phyloP scores from a whole-genome alignment of 2,329 filamentous ascomycete genomes.

The Alternaria tenuissima region DNA sequence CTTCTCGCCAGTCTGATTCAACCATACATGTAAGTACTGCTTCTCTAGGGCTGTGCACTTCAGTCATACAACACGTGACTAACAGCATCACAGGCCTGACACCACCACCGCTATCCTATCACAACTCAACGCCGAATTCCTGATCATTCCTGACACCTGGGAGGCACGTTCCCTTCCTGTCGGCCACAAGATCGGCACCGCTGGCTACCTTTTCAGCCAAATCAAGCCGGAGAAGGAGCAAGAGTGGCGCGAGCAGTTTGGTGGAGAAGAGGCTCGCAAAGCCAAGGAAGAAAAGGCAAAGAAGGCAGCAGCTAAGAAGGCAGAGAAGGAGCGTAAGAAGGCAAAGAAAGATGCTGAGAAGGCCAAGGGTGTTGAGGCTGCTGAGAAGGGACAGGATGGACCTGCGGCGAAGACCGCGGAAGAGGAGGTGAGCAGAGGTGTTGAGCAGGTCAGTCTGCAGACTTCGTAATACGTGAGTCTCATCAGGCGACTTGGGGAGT shows the following conservation, averaged over 20 bases:
- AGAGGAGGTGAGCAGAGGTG: constrained; percentile 56
- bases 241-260: constrained; percentile 82
- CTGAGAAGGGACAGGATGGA: constrained; percentile 72
- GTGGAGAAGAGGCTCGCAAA: constrained; percentile 71
- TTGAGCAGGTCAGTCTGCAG: constrained; percentile 56
- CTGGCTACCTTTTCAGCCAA: constrained; percentile 80
- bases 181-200: constrained; percentile 82
- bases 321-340: constrained; percentile 70
- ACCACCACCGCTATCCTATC: constrained; percentile 72
- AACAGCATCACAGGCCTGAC: constrained; percentile 36
- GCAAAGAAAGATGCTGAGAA: constrained; percentile 66
- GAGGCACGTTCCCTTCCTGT: constrained; percentile 56
- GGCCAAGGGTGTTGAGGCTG: constrained; percentile 80
- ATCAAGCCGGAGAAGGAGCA: constrained; percentile 84
- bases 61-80: constrained; percentile 5
- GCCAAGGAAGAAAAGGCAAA: constrained; percentile 74
- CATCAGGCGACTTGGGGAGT: neutral
- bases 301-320: constrained; percentile 64
- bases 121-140: constrained; percentile 70
- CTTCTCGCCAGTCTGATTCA: constrained; percentile 80
- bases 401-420: constrained; percentile 51
- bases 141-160: constrained; percentile 65
- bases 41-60: neutral
- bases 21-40: constrained; percentile 72
- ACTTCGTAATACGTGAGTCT: constrained; percentile 41